Evolutionary conservation across 768 basidiomycete species (phyloP).

Genomic region (Pleurotus pulmonarius): DNA sequence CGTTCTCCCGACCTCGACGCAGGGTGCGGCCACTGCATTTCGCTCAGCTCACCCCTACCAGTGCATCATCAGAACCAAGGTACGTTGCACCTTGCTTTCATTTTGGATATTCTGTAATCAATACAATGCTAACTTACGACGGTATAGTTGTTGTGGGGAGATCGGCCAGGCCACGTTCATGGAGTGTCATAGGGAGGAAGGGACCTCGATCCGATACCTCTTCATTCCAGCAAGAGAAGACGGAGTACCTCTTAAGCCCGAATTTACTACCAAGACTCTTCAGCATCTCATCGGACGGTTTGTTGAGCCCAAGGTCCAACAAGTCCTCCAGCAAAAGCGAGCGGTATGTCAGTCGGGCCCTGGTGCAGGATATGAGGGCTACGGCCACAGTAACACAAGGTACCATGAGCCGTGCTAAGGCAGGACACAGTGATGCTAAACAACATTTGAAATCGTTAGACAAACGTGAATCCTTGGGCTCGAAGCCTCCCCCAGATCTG

Average conservation of each 20-base stretch:
- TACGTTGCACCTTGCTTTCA: not conserved
- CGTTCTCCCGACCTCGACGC: slow-evolving; percentile 3
- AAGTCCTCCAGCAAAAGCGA: not conserved
- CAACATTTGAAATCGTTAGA: no score
- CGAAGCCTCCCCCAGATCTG: slow-evolving; percentile 20
- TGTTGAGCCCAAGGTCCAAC: slow-evolving; percentile 7
- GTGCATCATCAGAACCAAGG: not conserved
- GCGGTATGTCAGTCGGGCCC: no score
- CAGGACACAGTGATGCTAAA: no score
- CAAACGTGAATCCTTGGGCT: no score
- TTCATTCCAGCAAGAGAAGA: slow-evolving; percentile 24
- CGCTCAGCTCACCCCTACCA: no score
- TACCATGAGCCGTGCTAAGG: no score
- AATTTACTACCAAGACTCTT: slow-evolving; percentile 32
- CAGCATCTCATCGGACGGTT: slow-evolving; percentile 14
- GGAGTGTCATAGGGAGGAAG: slow-evolving; percentile 37
- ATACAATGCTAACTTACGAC: no score
- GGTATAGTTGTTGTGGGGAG: slow-evolving; percentile 12
- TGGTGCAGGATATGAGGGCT: no score
- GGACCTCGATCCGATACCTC: slow-evolving; percentile 33
- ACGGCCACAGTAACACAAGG: no score
- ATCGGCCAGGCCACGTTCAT: slow-evolving; percentile 25
- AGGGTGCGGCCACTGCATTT: not conserved
- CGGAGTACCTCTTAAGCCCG: slow-evolving; percentile 28
- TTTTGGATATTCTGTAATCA: no score